Conservation (phyloP, 768 basidiomycete species). For the Panaeolus papilionaceus region DNA sequence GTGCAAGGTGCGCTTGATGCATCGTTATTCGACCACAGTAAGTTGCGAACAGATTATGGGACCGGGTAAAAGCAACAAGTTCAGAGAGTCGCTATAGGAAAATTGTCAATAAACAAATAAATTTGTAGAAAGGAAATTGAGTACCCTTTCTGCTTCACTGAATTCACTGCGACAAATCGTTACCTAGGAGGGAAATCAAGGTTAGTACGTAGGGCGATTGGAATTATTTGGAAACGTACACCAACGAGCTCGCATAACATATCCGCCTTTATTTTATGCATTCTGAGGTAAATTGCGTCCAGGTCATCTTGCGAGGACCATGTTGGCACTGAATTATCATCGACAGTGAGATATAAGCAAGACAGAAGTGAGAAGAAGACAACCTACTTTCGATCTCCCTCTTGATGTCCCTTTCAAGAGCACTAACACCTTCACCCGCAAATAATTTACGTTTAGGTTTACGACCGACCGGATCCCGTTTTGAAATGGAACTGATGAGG, state of each 20-base stretch:
- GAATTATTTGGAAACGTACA: constrained; percentile 42
- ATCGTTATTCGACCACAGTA: constrained; percentile 72
- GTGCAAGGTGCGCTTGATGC: constrained; percentile 76
- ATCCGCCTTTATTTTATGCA: constrained; percentile 74
- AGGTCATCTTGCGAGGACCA: constrained; percentile 63
- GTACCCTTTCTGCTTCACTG: constrained; percentile 61
- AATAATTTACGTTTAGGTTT: constrained; percentile 78
- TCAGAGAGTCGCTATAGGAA: constrained; percentile 27
- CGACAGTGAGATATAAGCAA: neutral
- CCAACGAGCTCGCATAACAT: constrained; percentile 72
- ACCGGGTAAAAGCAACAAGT: constrained; percentile 69
- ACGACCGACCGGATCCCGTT: constrained; percentile 76
- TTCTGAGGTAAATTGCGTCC: constrained; percentile 49
- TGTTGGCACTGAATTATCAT: constrained; percentile 48
- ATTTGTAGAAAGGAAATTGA: constrained; percentile 25
- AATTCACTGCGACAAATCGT: constrained; percentile 75
- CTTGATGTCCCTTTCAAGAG: constrained; percentile 53
- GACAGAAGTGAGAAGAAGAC: neutral
- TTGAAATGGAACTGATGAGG: constrained; percentile 68
- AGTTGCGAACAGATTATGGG: constrained; percentile 54
- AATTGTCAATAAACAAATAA: neutral
- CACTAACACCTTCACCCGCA: constrained; percentile 63
- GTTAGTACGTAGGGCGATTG: neutral
- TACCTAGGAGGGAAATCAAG: constrained; percentile 45
- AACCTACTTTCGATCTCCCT: constrained; percentile 47